These are phyloP conservation scores for Papiliotrema fonsecae DNA, from an alignment of 1,284 basidiomycete genomes.

Conservation along the genomic window DNA sequence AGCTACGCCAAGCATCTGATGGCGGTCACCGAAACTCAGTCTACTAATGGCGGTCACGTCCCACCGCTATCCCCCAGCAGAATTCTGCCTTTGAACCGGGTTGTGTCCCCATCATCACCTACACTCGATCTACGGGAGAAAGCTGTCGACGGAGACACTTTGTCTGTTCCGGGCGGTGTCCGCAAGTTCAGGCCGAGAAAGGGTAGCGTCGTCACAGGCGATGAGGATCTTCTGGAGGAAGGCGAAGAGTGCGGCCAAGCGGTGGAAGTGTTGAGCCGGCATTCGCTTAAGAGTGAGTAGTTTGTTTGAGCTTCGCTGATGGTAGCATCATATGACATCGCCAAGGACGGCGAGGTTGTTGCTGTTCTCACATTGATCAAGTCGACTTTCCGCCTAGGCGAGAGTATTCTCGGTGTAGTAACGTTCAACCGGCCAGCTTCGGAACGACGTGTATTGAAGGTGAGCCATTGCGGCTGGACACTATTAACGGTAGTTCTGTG, in stretches of 20 bases:
- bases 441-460: slow-evolving; percentile 66
- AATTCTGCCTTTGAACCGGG: not conserved
- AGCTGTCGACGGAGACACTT: not conserved
- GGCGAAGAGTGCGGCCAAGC: slow-evolving; percentile 69
- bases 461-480: slow-evolving; percentile 43
- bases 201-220: slow-evolving; percentile 28
- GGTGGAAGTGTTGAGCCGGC: slow-evolving; percentile 82
- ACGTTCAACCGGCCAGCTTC: slow-evolving; percentile 64
- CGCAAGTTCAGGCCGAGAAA: slow-evolving; percentile 12
- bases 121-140: slow-evolving; percentile 6
- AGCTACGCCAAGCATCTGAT: slow-evolving; percentile 35
- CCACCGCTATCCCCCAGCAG: slow-evolving; percentile 14
- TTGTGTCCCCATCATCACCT: slow-evolving; percentile 1
- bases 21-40: slow-evolving; percentile 21
- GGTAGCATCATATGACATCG: slow-evolving; percentile 83
- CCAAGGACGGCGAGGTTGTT: slow-evolving; percentile 79
- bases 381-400: slow-evolving; percentile 79
- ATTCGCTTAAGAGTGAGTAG: slow-evolving; percentile 72
- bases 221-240: slow-evolving; percentile 47
- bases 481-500: slow-evolving; percentile 59
- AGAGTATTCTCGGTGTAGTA: slow-evolving; percentile 82
- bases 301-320: not conserved
- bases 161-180: not conserved
- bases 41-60: not conserved
- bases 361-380: slow-evolving; percentile 87